Percentiles rank a stretch among this genome's conserved stretches.
These are phyloP conservation scores for Shiraia sp. DNA, from an alignment of 2,329 filamentous ascomycete species.

Conservation along the genomic window DNA sequence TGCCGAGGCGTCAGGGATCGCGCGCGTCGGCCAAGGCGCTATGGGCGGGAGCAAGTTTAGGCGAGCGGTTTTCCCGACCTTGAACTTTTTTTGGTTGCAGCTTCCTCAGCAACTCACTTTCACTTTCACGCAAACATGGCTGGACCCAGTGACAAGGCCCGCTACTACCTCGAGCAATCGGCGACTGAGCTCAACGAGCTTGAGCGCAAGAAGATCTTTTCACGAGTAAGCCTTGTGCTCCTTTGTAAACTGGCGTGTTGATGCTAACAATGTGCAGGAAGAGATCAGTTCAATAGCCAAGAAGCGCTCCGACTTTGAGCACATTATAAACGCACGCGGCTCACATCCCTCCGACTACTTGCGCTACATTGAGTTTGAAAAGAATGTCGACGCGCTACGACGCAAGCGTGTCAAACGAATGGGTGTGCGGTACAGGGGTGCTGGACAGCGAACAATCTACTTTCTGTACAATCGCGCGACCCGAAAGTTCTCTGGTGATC, in stretches of 20 bases:
- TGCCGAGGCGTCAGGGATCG: constrained; percentile 20
- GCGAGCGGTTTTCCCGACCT: constrained; percentile 17
- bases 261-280: constrained; percentile 57
- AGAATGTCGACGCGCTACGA: constrained; percentile 72
- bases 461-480: constrained; percentile 87
- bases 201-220: constrained; percentile 89
- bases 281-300: constrained; percentile 87
- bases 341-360: constrained; percentile 74
- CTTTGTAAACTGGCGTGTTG: background rate
- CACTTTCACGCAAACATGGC: constrained; percentile 62
- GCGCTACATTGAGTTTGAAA: constrained; percentile 75
- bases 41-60: constrained; percentile 19
- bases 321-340: constrained; percentile 82
- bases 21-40: constrained; percentile 27
- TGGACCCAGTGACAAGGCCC: constrained; percentile 86
- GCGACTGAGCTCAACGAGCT: constrained; percentile 92
- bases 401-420: constrained; percentile 82
- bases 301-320: constrained; percentile 92
- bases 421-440: constrained; percentile 71
- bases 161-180: constrained; percentile 90
- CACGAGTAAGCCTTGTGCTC: constrained; percentile 58
- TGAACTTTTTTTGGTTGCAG: constrained; percentile 24
- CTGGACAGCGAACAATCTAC: constrained; percentile 81
- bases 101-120: constrained; percentile 10
- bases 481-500: constrained; percentile 78